Base-by-base conservation (phyloP, 176 grass and related monocot species). In the Oropetium thomaeum region DNA sequence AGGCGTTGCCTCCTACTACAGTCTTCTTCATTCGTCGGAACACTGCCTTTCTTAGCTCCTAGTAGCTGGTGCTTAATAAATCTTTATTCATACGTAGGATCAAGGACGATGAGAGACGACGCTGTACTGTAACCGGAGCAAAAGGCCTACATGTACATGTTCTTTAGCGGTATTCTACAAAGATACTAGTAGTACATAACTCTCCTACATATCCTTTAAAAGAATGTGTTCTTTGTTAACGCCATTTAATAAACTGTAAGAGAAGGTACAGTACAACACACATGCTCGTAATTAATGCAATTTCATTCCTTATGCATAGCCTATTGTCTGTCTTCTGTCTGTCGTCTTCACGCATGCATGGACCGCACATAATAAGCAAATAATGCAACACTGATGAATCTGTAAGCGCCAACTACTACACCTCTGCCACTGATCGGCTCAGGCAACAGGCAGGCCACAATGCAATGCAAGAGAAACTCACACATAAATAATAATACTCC, bases 391-490 rank as follows among this genome's bases (percentile, higher is more conserved):
- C 53, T 74, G 71, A 74, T 59, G 22, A n/a, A 11, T 63, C 65
- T 76, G 72, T 39, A 73, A 71, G 76, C 44, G 40, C 64, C 81
- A 62, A 55, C 69, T 26, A 55, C 69, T 26, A 55, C 69, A 34
- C 45, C 30, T 48, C 66, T 70, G 66, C 10, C 70, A 40, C 70
- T 58, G 57, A 58, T 81, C 55, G 69, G 57, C 66, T 76, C 78
- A 81, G 78, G 84, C 69, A 55, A 81, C n/a, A n/a, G n/a, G 53
- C 65, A 78, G 17, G 77, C 84, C 62, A 68, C 55, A 58, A 58
- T 22, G 68, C 43, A 48, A 63, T 53, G n/a, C n/a, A n/a, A n/a
- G n/a, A n/a, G 54, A 22, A 65, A 77, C 75, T 70, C 62, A 53
- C 20, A 13, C 31, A 29, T 44, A 44, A 44, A 44, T 10, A 44